phyloP scores from a whole-genome alignment of 495 filamentous ascomycete species.

The Podospora didyma region DNA sequence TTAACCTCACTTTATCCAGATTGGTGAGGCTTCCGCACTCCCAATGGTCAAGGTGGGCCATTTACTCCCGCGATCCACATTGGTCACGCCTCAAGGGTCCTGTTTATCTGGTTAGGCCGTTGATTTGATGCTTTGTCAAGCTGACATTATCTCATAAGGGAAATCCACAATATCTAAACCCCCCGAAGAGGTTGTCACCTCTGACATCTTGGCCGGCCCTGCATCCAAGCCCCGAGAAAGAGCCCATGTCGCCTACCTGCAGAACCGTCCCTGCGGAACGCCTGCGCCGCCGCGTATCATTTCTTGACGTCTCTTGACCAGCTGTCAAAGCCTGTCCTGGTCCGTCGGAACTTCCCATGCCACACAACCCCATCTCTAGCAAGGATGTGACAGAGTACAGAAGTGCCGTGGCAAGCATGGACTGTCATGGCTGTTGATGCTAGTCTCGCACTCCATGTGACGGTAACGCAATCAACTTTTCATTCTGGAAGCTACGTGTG shows the following conservation, averaged over 20 bases:
- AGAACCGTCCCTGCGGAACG: constrained; percentile 14
- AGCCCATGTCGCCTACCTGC: constrained; percentile 4
- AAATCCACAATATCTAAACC: constrained; percentile 14
- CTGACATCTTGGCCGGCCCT: constrained; percentile 5
- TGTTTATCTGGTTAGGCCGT: constrained; percentile 9
- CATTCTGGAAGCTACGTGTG: constrained; percentile 17
- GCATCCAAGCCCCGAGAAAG: constrained; percentile 6
- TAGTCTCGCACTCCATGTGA: constrained; percentile 28
- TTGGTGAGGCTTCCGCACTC: constrained; percentile 23
- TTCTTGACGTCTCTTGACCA: background rate
- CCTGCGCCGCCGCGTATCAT: constrained; percentile 3
- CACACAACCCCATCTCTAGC: background rate
- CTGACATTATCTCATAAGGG: constrained; percentile 28
- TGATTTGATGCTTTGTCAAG: constrained; percentile 29
- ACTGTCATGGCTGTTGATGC: constrained; percentile 13
- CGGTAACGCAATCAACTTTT: constrained; percentile 26
- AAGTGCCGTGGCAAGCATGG: constrained; percentile 23
- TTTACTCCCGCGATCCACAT: constrained; percentile 14
- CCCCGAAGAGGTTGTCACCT: constrained; percentile 20
- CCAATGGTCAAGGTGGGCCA: constrained; percentile 5
- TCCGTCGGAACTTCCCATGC: constrained; percentile 18
- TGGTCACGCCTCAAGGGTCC: constrained; percentile 9
- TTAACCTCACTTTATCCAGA: constrained; percentile 34
- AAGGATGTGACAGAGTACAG: constrained; percentile 7
- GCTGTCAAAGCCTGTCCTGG: constrained; percentile 1